phyloP scores from a whole-genome alignment of 1,284 basidiomycete species.

The Tilletia caries region DNA sequence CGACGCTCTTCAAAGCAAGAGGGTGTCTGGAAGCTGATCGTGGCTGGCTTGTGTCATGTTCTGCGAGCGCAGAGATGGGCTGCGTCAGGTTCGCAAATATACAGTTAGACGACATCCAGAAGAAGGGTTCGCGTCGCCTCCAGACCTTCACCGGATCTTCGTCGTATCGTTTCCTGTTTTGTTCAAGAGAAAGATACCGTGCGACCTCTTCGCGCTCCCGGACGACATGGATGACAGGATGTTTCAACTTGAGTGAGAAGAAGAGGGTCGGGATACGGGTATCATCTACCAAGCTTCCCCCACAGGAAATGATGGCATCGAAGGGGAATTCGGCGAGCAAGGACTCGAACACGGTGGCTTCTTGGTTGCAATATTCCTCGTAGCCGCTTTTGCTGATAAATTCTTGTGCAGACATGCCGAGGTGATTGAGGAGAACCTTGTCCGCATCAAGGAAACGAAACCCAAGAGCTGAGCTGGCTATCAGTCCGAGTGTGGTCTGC shows the following conservation, averaged over 20 bases:
- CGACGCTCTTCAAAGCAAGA: constrained; percentile 20
- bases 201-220: constrained; percentile 13
- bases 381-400: constrained; percentile 18
- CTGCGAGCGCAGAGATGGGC: too few species aligned
- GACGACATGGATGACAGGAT: constrained; percentile 20
- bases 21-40: constrained; percentile 13
- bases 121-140: constrained; percentile 16
- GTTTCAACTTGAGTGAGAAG: background rate
- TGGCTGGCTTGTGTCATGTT: too few species aligned
- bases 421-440: background rate
- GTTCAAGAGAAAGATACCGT: background rate
- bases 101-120: constrained; percentile 13
- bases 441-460: constrained; percentile 20
- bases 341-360: constrained; percentile 7
- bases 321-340: constrained; percentile 14
- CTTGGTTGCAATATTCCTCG: constrained; percentile 13
- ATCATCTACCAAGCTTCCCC: constrained; percentile 21
- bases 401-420: background rate
- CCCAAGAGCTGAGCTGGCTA: constrained; percentile 16
- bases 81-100: constrained; percentile 16
- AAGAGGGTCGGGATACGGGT: constrained; percentile 1
- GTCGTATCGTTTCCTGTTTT: constrained; percentile 2
- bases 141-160: constrained; percentile 13
- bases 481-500: constrained; percentile 23
- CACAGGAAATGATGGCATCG: constrained; percentile 18